These are phyloP conservation scores for Boletellus deceptivus DNA, from an alignment of 1,284 basidiomycete genomes.

Conservation along the genomic window DNA sequence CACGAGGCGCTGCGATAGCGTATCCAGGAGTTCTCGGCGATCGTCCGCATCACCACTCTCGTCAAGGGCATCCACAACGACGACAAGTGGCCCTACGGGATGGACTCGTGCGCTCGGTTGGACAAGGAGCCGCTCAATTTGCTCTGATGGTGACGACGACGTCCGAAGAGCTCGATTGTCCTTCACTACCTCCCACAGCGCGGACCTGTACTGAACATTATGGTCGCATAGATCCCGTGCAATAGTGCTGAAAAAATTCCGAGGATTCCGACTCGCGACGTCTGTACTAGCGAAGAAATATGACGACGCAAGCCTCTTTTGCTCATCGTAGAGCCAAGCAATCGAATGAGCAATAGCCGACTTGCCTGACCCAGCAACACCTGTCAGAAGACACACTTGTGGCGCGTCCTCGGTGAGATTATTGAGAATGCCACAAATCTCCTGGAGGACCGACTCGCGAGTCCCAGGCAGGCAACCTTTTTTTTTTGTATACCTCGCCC, in stretches of 20 bases:
- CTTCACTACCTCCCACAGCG: neutral
- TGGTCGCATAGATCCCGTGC: slow-evolving; percentile 4
- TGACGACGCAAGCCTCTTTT: neutral
- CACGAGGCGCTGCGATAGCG: neutral
- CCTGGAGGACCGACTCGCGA: neutral
- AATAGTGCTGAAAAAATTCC: slow-evolving; percentile 6
- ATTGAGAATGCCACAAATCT: slow-evolving; percentile 16
- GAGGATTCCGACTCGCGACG: neutral
- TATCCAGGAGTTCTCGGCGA: neutral
- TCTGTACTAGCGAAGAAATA: neutral
- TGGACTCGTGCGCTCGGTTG: slow-evolving; percentile 1
- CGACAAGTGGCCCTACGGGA: slow-evolving; percentile 1
- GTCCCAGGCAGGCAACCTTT: neutral
- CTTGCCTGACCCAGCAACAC: neutral
- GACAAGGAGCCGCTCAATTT: slow-evolving; percentile 1
- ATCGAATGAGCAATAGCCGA: neutral
- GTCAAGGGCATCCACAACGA: slow-evolving; percentile 13
- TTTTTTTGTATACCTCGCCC: neutral
- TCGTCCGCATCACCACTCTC: slow-evolving; percentile 4
- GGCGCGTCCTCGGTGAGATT: neutral
- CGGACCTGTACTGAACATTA: neutral
- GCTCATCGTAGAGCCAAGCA: neutral
- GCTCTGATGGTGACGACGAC: neutral
- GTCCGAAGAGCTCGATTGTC: slow-evolving; percentile 3
- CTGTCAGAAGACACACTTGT: neutral